phyloP scores from a whole-genome alignment of 2,329 filamentous ascomycete species.

The Rasamsonia emersonii region DNA sequence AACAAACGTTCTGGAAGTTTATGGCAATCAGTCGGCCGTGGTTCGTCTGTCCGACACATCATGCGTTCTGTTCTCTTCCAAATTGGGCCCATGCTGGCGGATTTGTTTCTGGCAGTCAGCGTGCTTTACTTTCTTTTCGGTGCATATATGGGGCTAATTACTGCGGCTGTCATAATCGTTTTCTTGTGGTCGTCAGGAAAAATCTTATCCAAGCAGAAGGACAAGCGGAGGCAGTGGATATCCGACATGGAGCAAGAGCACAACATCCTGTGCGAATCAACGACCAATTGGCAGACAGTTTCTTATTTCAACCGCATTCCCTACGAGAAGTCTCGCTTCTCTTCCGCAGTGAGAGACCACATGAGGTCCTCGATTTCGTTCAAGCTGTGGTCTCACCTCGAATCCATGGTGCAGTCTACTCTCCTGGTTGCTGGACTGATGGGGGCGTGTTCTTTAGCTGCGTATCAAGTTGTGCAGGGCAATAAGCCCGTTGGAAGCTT shows the following conservation, averaged over 20 bases:
- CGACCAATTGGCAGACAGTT: constrained; percentile 54
- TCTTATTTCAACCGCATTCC: constrained; percentile 48
- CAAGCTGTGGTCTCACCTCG: constrained; percentile 24
- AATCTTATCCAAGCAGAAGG: constrained; percentile 31
- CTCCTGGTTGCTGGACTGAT: constrained; percentile 43
- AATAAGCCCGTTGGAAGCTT: constrained; percentile 50
- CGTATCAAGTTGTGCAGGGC: constrained; percentile 44
- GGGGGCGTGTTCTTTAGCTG: constrained; percentile 43
- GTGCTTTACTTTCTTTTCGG: constrained; percentile 57
- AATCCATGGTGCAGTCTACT: constrained; percentile 34
- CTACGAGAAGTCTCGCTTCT: constrained; percentile 47
- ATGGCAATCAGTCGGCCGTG: constrained; percentile 57
- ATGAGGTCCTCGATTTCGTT: constrained; percentile 28
- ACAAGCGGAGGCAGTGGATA: constrained; percentile 28
- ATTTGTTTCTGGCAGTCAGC: constrained; percentile 52
- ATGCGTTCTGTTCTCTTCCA: constrained; percentile 53
- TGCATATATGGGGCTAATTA: constrained; percentile 47
- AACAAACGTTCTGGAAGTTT: constrained; percentile 57
- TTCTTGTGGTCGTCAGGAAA: constrained; percentile 45
- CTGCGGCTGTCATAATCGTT: constrained; percentile 37
- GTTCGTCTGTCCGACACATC: constrained; percentile 50
- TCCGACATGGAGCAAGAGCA: constrained; percentile 42
- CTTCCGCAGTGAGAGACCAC: constrained; percentile 28
- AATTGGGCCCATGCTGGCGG: constrained; percentile 53
- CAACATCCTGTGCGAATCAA: constrained; percentile 49